These are phyloP conservation scores for Dendrostoma leiphaemia DNA, from an alignment of 2,329 filamentous ascomycete genomes.

Conservation along the genomic window DNA sequence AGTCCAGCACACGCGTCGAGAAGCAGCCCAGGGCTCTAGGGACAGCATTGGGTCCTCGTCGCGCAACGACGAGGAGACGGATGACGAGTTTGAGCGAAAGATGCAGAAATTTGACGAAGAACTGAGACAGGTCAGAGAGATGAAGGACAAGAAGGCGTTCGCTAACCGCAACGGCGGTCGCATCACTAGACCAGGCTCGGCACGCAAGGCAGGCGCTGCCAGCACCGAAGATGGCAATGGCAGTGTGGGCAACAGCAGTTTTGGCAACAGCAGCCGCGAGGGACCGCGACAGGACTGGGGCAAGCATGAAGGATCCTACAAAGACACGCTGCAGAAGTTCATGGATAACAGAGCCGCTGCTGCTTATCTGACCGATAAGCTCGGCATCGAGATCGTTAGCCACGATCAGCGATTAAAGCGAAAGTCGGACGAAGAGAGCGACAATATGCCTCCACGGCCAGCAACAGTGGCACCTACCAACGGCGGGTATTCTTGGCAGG, in stretches of 20 bases:
- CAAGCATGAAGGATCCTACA: conserved; percentile 7
- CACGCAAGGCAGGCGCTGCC: conserved; percentile 29
- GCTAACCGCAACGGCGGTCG: conserved; percentile 35
- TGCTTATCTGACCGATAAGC: conserved; percentile 1
- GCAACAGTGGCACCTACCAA: conserved; percentile 28
- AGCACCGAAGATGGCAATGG: neutral
- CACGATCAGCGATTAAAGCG: conserved; percentile 1
- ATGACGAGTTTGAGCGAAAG: conserved; percentile 31
- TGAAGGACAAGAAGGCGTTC: conserved; percentile 31
- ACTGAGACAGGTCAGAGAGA: conserved; percentile 23
- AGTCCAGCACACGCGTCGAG: conserved; percentile 15
- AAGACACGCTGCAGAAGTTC: neutral
- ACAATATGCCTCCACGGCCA: conserved; percentile 12
- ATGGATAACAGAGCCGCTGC: neutral
- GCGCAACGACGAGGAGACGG: conserved; percentile 23
- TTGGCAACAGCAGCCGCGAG: conserved; percentile 30
- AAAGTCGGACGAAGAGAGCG: neutral
- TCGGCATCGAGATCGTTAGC: conserved; percentile 1
- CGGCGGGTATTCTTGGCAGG: conserved; percentile 54
- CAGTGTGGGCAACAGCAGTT: neutral
- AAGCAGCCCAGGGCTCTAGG: conserved; percentile 18
- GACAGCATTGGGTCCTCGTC: conserved; percentile 17
- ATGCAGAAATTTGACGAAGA: conserved; percentile 27
- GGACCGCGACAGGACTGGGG: conserved; percentile 22
- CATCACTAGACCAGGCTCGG: conserved; percentile 31